Evolutionary conservation across 2,329 filamentous ascomycete genomes (phyloP), one percentile per base, ranked within the genome.

Genomic region (Daldinia eschscholtzii): DNA sequence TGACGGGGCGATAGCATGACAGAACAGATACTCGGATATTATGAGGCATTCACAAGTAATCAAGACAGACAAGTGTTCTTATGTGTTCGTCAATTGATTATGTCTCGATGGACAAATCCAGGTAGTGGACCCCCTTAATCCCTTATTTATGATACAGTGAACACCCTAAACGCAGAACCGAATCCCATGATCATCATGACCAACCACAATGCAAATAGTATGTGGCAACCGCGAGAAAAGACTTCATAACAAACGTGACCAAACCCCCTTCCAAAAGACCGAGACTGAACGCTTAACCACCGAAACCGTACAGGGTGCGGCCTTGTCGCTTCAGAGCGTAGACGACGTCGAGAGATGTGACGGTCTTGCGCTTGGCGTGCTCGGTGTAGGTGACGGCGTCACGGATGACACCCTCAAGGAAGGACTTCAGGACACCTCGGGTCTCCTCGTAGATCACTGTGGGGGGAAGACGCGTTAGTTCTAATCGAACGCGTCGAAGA

Each of bases 381-480:
- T 93, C 91, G 76, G 91, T 93, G 86, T 93, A 93, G 80, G 91
- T 93, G 84, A 93, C 89, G 71, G 91, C 90, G 78, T 93, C 91
- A 82, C 91, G 88, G 80, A 93, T 93, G 82, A 93, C 91, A 82
- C 89, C 88, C 84, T 93, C 91, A 76, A 93, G 90, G 89, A 93
- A 93, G 82, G 91, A 91, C 89, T 93, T 93, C 78, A 93, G 87
- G 78, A 93, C 91, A 87, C 90, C 90, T 80, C 91, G 91, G 77
- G 91, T 93, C 86, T 93, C 90, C 30, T 73, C 74, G 70, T 72
- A 73, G 71, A 72, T 72, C 70, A 73, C 70, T 74, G 65, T 52
- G 46, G 53, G 41, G 53, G 63, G 48, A 37, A 72, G 62, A 71
- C 65, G 69, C 67, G 73, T 76, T 69, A 76, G 68, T 68, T 10